Conservation (phyloP, 1,284 basidiomycete genomes). For the Fomitopsis pinicola region DNA sequence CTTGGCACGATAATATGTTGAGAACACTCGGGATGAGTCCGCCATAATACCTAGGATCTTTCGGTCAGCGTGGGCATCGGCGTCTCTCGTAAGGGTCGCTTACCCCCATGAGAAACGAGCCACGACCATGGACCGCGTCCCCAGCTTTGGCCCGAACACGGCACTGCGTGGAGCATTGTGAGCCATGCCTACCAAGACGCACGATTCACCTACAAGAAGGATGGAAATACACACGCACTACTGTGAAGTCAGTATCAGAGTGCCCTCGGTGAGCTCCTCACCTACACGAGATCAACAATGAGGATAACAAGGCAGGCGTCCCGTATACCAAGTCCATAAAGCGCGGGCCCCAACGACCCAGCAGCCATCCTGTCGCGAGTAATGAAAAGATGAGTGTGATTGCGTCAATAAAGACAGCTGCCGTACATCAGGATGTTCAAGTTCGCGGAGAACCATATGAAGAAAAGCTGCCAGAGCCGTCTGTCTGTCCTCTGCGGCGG, state of each 20-base stretch:
- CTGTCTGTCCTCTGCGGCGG: slow-evolving; percentile 29
- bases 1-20: slow-evolving; percentile 61
- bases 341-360: slow-evolving; percentile 54
- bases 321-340: slow-evolving; percentile 51
- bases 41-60: slow-evolving; percentile 49
- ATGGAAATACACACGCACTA: slow-evolving; percentile 31
- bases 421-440: slow-evolving; percentile 52
- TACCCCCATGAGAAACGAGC: slow-evolving; percentile 54
- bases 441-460: slow-evolving; percentile 44
- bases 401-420: background rate
- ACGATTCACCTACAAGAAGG: slow-evolving; percentile 48
- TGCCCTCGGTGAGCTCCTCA: background rate
- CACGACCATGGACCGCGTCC: slow-evolving; percentile 61
- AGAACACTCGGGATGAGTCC: slow-evolving; percentile 59
- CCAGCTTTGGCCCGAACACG: slow-evolving; percentile 57
- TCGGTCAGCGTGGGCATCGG: background rate
- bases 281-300: slow-evolving; percentile 52
- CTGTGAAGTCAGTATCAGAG: background rate
- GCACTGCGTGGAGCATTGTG: slow-evolving; percentile 29
- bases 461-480: slow-evolving; percentile 35
- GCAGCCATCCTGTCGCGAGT: slow-evolving; percentile 39
- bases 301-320: slow-evolving; percentile 47
- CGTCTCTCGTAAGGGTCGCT: background rate
- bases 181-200: background rate
- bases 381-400: background rate